Evolutionary conservation across 306 rosid species (phyloP), one percentile per base, ranked within the genome.

Genomic region (Vigna radiata): DNA sequence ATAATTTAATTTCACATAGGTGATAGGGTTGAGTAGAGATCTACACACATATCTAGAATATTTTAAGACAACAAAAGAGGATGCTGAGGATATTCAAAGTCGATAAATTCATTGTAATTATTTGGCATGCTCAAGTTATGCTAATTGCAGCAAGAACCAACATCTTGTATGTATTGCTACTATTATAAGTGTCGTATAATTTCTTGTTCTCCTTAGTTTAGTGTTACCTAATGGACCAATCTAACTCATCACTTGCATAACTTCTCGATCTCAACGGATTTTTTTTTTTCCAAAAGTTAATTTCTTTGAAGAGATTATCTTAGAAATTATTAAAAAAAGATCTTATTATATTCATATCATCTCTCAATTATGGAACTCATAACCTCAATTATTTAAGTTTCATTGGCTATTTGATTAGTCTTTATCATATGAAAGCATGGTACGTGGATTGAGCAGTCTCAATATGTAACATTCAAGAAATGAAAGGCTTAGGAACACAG

Each of bases 321-420:
- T 8, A 15, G 21, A 54, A 5, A 18, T 37, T 36, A 39, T 49
- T 11, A 50, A 76, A 66, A 50, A 49, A 13, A 1, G 1, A 4
- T 64, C 12, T 25, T 25, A 25, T 19, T 23, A 50, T 17, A 43
- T 62, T 63, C 55, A 54, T 23, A 31, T 17, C 64, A 19, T 14
- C 9, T 76, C 18, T 37, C 79, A 82, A 77, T 82, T 74, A 82
- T 77, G 36, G 73, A 47, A 1, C 39, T 37, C 11, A 10, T 36
- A 1, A 18, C 55, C 74, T 70, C 81, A 82, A 82, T 74, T 69
- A 62, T 69, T 76, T 18, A 47, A 0, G 48, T 5, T 29, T 75
- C 76, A 56, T 16, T 13, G 31, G 49, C 16, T 55, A 14, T 39
- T 63, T 8, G n/a, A 3, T 0, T 3, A 33, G 64, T 31, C 60